Conservation (phyloP, 768 basidiomycete species). For the Amanita molliuscula region DNA sequence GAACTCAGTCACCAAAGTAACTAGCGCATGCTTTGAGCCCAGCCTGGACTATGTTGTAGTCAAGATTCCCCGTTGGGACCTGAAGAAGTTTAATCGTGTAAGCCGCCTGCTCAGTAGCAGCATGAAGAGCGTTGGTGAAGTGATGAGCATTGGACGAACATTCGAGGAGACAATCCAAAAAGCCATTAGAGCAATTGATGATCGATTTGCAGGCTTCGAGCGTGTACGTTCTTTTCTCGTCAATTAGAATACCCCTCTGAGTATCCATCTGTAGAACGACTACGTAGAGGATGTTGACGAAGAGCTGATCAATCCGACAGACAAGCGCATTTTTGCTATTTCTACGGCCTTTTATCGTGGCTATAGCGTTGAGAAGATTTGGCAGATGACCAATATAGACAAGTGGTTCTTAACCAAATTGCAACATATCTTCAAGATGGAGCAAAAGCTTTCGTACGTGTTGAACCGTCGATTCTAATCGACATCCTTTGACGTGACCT, state of each 20-base stretch:
- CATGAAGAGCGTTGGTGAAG: conserved; percentile 99
- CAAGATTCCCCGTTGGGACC: conserved; percentile 98
- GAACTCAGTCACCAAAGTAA: conserved; percentile 95
- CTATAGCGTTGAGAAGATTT: conserved; percentile 91
- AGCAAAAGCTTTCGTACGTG: conserved; percentile 64
- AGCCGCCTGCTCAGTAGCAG: conserved; percentile 84
- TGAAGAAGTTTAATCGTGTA: conserved; percentile 96
- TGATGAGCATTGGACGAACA: conserved; percentile 97
- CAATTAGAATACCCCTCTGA: background rate
- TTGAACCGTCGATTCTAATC: background rate
- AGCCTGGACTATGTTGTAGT: conserved; percentile 96
- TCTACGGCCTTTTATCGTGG: conserved; percentile 89
- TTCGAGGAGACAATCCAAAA: conserved; percentile 99
- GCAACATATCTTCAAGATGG: conserved; percentile 74
- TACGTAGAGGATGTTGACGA: conserved; percentile 86
- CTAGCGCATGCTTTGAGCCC: conserved; percentile 96
- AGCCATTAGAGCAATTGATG: conserved; percentile 94
- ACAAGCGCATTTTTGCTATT: conserved; percentile 95
- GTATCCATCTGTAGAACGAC: conserved; percentile 51
- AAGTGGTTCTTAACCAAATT: conserved; percentile 96
- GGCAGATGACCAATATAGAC: conserved; percentile 97
- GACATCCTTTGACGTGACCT: background rate
- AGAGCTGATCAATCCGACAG: conserved; percentile 89
- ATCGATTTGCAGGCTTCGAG: conserved; percentile 87
- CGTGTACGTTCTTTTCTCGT: conserved; percentile 33